Evolutionary conservation across 805 yeast species (phyloP).

Genomic region (Limtongozyma cylindracea): DNA sequence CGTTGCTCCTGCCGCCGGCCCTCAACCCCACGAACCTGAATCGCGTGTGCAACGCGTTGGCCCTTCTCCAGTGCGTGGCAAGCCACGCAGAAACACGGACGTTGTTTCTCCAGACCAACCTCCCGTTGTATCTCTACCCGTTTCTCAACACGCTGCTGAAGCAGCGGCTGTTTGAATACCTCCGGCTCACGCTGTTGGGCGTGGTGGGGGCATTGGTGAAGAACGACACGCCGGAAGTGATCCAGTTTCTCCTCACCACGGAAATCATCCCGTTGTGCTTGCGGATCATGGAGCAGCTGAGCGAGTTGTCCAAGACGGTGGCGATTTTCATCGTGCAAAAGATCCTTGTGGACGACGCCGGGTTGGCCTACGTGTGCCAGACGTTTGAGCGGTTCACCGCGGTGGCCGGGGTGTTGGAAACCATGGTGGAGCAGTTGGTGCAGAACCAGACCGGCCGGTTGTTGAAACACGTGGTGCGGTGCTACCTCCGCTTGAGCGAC

Average conservation of each 20-base stretch:
- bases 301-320: conserved; percentile 85
- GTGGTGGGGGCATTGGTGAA: conserved; percentile 94
- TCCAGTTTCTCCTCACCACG: conserved; percentile 75
- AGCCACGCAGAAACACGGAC: conserved; percentile 80
- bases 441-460: conserved; percentile 36
- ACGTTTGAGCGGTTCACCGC: conserved; percentile 89
- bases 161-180: conserved; percentile 81
- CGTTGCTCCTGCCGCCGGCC: conserved; percentile 67
- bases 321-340: conserved; percentile 92
- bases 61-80: conserved; percentile 88
- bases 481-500: conserved; percentile 77
- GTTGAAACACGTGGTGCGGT: conserved; percentile 80
- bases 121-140: conserved; percentile 83
- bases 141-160: conserved; percentile 80
- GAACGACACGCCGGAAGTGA: conserved; percentile 88
- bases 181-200: conserved; percentile 80
- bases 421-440: conserved; percentile 67
- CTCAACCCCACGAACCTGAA: conserved; percentile 72
- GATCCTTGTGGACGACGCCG: conserved; percentile 76
- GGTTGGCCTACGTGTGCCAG: conserved; percentile 79
- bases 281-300: conserved; percentile 85
- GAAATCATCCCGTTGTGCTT: conserved; percentile 90
- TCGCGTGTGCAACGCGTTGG: conserved; percentile 88
- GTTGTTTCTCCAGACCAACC: conserved; percentile 67
- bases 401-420: conserved; percentile 66